Evolutionary conservation across 176 grass and related monocot genomes (phyloP), one percentile per base, ranked within the genome.

Genomic region (Oryza glaberrima): DNA sequence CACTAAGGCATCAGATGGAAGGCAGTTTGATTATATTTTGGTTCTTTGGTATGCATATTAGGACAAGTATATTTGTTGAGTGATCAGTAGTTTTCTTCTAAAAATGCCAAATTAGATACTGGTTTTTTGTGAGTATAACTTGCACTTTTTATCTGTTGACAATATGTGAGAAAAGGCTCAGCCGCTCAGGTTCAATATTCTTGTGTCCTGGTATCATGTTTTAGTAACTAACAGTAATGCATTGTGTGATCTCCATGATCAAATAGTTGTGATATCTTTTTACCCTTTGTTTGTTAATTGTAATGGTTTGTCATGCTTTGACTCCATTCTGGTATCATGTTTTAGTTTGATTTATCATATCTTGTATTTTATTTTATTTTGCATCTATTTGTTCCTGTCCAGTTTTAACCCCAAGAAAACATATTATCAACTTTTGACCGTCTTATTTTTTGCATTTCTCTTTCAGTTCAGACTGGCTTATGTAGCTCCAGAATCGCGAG

Each of bases 381-480:
- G 25, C 34, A 36, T 36, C 35, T 36, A 5, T 36, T 36, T 26
- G 10, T 74, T 6, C 15, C 1, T 68, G 13, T 68, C 75, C 9
- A 32, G 5, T 88, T 72, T 44, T 66, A 43, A 16, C 16, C 49
- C 81, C 38, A 69, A 52, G 64, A 35, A 70, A 49, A 52, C 68
- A 46, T 70, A 7, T 76, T 85, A 11, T 30, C 30, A 76, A 58
- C 35, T 20, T 72, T 77, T 65, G 52, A 65, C 16, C 8, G 2
- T 12, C 15, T 20, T 65, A 22, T 45, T 84, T 75, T 25, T 40
- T 77, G 11, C 65, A 23, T 69, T 40, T 86, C 61, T 72, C 67
- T 85, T 88, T 84, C 91, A 98, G 96, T 98, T 98, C 87, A 91
- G 96, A 75, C 46, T 98, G 69, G 93, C 96, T 81, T 98, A 95